Percentiles rank a stretch among this genome's conserved stretches.
Conservation (phyloP, 768 basidiomycete species). For the Exsudoporus frostii region DNA sequence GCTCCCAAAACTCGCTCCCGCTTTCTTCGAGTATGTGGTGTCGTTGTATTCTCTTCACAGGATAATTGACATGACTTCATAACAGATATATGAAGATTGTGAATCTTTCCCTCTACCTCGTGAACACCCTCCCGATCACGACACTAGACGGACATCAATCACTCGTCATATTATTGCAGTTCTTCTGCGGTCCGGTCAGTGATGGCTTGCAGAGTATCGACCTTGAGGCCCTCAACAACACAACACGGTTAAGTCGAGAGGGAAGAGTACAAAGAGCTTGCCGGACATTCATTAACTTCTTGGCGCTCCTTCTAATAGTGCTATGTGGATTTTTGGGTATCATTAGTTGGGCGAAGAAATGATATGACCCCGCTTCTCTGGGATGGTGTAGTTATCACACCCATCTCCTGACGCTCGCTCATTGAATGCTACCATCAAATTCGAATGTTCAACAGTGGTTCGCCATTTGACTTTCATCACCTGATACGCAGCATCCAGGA, state of each 20-base stretch:
- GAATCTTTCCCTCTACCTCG: conserved; percentile 74
- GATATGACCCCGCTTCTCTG: neutral
- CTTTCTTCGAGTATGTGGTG: conserved; percentile 56
- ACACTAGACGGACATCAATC: conserved; percentile 69
- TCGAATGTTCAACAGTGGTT: neutral
- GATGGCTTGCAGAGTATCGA: conserved; percentile 12
- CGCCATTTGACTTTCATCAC: neutral
- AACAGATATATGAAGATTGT: conserved; percentile 60
- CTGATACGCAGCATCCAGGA: neutral
- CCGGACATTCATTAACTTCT: conserved; percentile 13
- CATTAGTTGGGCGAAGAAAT: conserved; percentile 18
- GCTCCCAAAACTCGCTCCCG: conserved; percentile 24
- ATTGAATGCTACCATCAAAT: neutral
- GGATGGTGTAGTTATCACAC: neutral
- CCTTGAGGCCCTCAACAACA: conserved; percentile 16
- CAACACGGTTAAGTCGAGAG: neutral
- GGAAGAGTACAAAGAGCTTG: conserved; percentile 15
- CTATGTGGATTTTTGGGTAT: conserved; percentile 21
- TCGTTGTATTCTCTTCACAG: neutral
- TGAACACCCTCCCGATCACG: conserved; percentile 77
- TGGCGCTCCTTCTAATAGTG: conserved; percentile 21
- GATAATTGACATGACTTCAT: neutral
- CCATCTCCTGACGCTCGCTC: neutral
- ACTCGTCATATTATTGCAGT: conserved; percentile 35
- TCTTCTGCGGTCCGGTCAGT: conserved; percentile 8